Conservation (phyloP, 2,329 filamentous ascomycete species). For the Colletotrichum orbiculare region DNA sequence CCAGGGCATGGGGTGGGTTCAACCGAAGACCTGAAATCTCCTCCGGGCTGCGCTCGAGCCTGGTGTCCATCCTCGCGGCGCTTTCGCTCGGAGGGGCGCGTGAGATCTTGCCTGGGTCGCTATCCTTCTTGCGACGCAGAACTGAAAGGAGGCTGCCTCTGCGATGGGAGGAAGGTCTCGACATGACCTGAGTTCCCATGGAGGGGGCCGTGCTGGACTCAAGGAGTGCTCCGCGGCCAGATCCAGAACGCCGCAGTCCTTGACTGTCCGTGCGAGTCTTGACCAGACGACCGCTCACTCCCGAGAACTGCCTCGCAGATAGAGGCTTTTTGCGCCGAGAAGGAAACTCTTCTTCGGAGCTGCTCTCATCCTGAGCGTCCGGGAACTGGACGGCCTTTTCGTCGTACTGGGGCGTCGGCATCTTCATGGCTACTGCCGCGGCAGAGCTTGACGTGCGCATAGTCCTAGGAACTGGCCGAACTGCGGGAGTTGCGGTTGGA, state of each 20-base stretch:
- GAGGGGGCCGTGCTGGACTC: constrained; percentile 39
- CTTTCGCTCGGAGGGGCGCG: constrained; percentile 65
- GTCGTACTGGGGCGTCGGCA: constrained; percentile 50
- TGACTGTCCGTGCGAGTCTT: constrained; percentile 39
- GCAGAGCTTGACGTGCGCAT: constrained; percentile 47
- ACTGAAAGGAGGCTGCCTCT: constrained; percentile 67
- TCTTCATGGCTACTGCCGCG: constrained; percentile 51
- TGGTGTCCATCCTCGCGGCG: constrained; percentile 70
- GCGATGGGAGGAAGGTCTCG: constrained; percentile 47
- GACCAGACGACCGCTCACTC: constrained; percentile 32
- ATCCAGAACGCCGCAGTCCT: constrained; percentile 53
- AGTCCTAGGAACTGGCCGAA: constrained; percentile 57
- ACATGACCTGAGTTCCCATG: constrained; percentile 36
- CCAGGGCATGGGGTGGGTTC: constrained; percentile 42
- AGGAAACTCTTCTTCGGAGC: constrained; percentile 54
- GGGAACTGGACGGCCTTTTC: constrained; percentile 63
- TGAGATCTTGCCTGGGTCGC: constrained; percentile 62
- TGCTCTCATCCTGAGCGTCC: constrained; percentile 67
- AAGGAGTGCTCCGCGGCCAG: constrained; percentile 52
- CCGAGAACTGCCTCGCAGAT: constrained; percentile 36
- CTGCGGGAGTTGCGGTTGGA: constrained; percentile 78
- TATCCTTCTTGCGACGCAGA: constrained; percentile 73
- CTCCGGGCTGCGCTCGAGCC: constrained; percentile 67
- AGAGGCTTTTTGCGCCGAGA: constrained; percentile 36
- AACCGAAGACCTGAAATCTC: constrained; percentile 60